Conservation (phyloP, 176 grass and related monocot genomes). For the Musa acuminata region DNA sequence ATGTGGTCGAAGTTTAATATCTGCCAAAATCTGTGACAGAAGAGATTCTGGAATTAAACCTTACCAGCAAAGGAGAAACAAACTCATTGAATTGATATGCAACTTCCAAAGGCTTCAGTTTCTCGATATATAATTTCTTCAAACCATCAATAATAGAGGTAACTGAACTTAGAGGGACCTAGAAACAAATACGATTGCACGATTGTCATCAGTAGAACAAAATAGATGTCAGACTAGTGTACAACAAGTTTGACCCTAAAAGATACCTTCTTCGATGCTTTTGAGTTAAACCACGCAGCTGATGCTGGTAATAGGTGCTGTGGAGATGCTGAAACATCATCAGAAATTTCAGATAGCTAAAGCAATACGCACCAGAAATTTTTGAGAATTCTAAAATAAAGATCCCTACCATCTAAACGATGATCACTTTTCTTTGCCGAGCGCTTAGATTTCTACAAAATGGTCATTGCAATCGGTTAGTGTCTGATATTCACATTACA, state of each 20-base stretch:
- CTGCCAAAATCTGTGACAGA: neutral
- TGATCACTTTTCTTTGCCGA: neutral
- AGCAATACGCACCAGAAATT: neutral
- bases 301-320: slow-evolving; percentile 29
- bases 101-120: slow-evolving; percentile 97
- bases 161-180: slow-evolving; percentile 72
- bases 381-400: neutral
- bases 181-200: slow-evolving; percentile 20
- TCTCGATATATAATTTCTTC: slow-evolving; percentile 88
- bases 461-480: neutral
- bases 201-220: neutral
- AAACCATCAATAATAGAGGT: slow-evolving; percentile 94
- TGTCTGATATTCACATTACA: slow-evolving; percentile 4
- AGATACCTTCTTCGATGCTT: slow-evolving; percentile 71
- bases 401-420: slow-evolving; percentile 7
- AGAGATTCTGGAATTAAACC: neutral
- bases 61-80: slow-evolving; percentile 78
- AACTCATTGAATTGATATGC: slow-evolving; percentile 96
- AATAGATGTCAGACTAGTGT: slow-evolving; percentile 5
- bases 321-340: slow-evolving; percentile 30
- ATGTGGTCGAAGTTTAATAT: neutral
- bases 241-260: slow-evolving; percentile 34
- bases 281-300: slow-evolving; percentile 72
- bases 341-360: neutral
- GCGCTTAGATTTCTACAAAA: slow-evolving; percentile 10